A percentile compares a stretch with the other conserved stretches of the same genome.
These are phyloP conservation scores for Claviceps paspali DNA, from an alignment of 2,329 filamentous ascomycete genomes.

Conservation along the genomic window DNA sequence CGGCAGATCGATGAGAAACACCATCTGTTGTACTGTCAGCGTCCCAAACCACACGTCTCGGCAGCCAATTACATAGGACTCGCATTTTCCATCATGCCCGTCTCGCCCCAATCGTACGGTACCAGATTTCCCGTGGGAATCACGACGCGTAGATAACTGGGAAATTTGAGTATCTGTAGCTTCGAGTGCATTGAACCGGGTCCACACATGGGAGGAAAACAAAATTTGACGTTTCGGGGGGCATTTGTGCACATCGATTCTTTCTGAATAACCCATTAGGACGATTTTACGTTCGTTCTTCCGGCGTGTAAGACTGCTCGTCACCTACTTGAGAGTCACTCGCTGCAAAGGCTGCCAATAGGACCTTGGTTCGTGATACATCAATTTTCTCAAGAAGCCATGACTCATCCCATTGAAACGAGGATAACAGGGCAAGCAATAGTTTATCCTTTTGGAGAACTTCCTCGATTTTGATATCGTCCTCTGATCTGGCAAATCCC, in stretches of 20 bases:
- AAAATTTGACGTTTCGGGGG: constrained; percentile 46
- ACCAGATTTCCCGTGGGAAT: constrained; percentile 80
- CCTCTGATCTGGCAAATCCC: constrained; percentile 41
- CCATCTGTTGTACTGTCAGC: constrained; percentile 34
- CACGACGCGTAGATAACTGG: constrained; percentile 58
- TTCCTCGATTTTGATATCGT: constrained; percentile 81
- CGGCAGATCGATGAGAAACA: constrained; percentile 88
- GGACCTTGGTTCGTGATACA: constrained; percentile 40
- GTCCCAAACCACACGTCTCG: neutral
- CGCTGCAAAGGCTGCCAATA: constrained; percentile 41
- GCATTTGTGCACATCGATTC: constrained; percentile 31
- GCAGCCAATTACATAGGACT: constrained; percentile 10
- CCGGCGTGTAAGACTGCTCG: neutral
- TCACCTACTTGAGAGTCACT: constrained; percentile 36
- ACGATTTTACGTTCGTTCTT: neutral
- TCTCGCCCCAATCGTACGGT: constrained; percentile 79
- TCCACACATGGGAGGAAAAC: constrained; percentile 70
- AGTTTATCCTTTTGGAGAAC: constrained; percentile 60
- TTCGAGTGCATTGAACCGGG: constrained; percentile 84
- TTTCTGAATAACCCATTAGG: constrained; percentile 22
- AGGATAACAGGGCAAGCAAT: constrained; percentile 66
- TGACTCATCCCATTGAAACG: constrained; percentile 71
- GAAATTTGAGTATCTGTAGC: constrained; percentile 74
- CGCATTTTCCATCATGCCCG: constrained; percentile 72
- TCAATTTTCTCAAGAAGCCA: constrained; percentile 67